phyloP scores from a whole-genome alignment of 169 alveolate species.

The Cystoisospora suis region DNA sequence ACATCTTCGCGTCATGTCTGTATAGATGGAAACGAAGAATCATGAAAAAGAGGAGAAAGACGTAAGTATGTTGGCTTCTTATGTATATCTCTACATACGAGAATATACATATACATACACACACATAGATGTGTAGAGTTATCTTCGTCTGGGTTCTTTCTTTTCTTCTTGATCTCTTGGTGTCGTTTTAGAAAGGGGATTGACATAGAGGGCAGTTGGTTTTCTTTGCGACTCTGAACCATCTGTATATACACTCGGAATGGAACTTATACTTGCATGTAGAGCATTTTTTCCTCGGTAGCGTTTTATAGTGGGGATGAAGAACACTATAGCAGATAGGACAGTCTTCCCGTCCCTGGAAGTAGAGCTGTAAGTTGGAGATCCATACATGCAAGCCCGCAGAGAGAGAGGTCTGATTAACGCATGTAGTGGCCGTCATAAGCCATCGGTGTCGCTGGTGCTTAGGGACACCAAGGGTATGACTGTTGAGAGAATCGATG shows the following conservation, averaged over 20 bases:
- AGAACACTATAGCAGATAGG: slow-evolving; percentile 69
- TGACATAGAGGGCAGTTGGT: slow-evolving; percentile 81
- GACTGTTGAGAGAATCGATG: too few relatives aligned
- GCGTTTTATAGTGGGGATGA: slow-evolving; percentile 70
- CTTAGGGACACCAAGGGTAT: slow-evolving; percentile 50
- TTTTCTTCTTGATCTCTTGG: neutral
- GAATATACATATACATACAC: too few relatives aligned
- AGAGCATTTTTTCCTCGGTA: slow-evolving; percentile 67
- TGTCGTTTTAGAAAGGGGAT: slow-evolving; percentile 22
- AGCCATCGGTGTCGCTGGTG: slow-evolving; percentile 33
- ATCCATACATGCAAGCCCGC: slow-evolving; percentile 43
- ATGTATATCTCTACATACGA: too few relatives aligned
- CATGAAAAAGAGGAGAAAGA: too few relatives aligned
- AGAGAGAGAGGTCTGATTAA: neutral
- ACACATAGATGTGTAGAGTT: too few relatives aligned
- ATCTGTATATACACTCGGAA: slow-evolving; percentile 76
- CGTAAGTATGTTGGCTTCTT: too few relatives aligned
- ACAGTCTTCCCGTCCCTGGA: slow-evolving; percentile 69
- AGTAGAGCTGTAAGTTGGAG: slow-evolving; percentile 55
- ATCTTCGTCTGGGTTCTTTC: neutral
- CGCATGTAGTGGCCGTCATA: slow-evolving; percentile 1
- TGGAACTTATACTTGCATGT: slow-evolving; percentile 72
- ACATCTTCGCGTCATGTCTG: neutral
- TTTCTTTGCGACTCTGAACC: slow-evolving; percentile 79
- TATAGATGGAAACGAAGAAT: too few relatives aligned